A percentile compares a stretch with the other conserved stretches of the same genome.
These are phyloP conservation scores for Trypanosoma conorhini DNA, from an alignment of 208 protist genomes.

Conservation along the genomic window DNA sequence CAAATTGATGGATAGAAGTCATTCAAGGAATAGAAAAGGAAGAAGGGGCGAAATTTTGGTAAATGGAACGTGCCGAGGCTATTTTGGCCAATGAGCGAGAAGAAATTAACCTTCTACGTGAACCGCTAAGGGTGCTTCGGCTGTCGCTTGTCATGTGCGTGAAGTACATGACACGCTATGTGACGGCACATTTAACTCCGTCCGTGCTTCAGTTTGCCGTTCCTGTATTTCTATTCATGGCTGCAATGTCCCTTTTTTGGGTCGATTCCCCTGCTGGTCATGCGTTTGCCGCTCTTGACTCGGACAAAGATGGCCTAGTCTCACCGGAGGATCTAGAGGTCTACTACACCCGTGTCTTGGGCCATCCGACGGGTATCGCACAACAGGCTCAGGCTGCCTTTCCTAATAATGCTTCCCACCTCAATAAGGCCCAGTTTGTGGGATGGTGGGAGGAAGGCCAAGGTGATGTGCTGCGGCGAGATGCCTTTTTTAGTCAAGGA, in stretches of 20 bases:
- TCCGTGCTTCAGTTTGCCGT: slow-evolving; percentile 39
- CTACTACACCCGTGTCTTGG: slow-evolving; percentile 54
- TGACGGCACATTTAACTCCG: slow-evolving; percentile 27
- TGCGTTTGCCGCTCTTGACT: slow-evolving; percentile 54
- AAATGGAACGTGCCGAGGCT: slow-evolving; percentile 35
- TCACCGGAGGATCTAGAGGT: slow-evolving; percentile 44
- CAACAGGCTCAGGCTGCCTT: slow-evolving; percentile 27
- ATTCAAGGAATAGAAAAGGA: neutral
- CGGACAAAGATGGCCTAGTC: slow-evolving; percentile 51
- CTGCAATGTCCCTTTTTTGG: slow-evolving; percentile 46
- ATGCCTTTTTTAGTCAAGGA: slow-evolving; percentile 50
- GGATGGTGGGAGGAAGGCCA: slow-evolving; percentile 56
- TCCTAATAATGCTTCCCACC: slow-evolving; percentile 26
- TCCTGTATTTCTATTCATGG: slow-evolving; percentile 35
- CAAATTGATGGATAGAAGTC: neutral
- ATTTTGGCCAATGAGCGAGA: slow-evolving; percentile 43
- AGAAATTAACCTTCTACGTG: slow-evolving; percentile 39
- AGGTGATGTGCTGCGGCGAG: slow-evolving; percentile 38
- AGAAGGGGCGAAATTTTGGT: slow-evolving; percentile 3
- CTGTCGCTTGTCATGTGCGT: slow-evolving; percentile 36
- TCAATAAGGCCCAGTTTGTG: slow-evolving; percentile 42
- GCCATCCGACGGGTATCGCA: slow-evolving; percentile 21
- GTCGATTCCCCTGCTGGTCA: slow-evolving; percentile 35
- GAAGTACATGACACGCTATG: slow-evolving; percentile 26
- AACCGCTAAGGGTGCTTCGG: slow-evolving; percentile 37